Percentiles rank a stretch among this genome's conserved stretches.
Evolutionary conservation across 2,329 filamentous ascomycete genomes (phyloP).

Genomic region (Aspergillus sp.): DNA sequence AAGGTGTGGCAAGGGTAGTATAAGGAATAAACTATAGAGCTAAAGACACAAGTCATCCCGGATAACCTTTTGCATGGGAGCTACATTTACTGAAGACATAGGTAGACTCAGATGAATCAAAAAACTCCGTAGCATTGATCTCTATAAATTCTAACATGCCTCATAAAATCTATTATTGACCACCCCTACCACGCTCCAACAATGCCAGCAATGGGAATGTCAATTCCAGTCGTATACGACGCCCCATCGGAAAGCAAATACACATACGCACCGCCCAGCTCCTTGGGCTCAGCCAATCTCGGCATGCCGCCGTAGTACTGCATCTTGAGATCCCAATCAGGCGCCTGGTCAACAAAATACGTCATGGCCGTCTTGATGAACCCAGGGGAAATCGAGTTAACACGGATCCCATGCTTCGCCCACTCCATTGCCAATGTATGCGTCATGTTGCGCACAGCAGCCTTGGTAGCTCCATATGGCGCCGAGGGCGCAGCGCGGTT

Average conservation of each 20-base stretch:
- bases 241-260: constrained; percentile 55
- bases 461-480: constrained; percentile 53
- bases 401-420: constrained; percentile 45
- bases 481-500: constrained; percentile 58
- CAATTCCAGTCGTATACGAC: constrained; percentile 44
- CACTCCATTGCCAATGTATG: constrained; percentile 53
- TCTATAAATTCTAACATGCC: no score
- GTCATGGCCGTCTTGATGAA: constrained; percentile 52
- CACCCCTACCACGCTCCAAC: constrained; percentile 37
- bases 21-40: background rate
- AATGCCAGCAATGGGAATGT: constrained; percentile 46
- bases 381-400: constrained; percentile 53
- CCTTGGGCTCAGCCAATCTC: constrained; percentile 56
- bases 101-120: no score
- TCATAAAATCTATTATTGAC: background rate
- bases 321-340: constrained; percentile 62
- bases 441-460: constrained; percentile 39
- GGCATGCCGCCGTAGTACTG: constrained; percentile 64
- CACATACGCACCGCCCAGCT: constrained; percentile 62
- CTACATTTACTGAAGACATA: background rate
- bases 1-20: constrained; percentile 27
- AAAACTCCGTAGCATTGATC: no score
- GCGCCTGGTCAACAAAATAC: constrained; percentile 32
- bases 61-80: background rate
- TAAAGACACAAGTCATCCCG: background rate